These are phyloP conservation scores for Alternaria novae-zelandiae DNA, from an alignment of 2,329 filamentous ascomycete species.

Conservation along the genomic window DNA sequence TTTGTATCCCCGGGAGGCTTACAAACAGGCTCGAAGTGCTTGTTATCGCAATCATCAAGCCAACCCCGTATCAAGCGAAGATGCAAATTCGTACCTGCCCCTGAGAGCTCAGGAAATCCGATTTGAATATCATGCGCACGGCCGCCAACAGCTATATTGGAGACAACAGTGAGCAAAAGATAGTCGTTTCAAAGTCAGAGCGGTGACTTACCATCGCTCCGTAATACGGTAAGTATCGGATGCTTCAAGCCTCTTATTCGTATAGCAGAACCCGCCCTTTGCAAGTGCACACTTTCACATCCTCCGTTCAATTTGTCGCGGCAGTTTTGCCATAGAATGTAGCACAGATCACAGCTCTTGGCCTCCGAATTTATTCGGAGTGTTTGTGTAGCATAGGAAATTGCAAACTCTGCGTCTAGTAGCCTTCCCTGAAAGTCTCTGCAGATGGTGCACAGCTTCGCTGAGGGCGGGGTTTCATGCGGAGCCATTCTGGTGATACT, in stretches of 20 bases:
- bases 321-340: not conserved
- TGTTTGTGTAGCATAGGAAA: not conserved
- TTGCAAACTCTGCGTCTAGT: not conserved
- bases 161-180: too few relatives aligned
- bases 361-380: not conserved
- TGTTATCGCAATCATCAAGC: conserved; percentile 16
- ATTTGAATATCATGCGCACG: not conserved
- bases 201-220: not conserved
- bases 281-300: not conserved
- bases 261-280: not conserved
- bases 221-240: conserved; percentile 1
- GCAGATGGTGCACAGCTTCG: not conserved
- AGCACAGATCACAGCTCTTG: not conserved
- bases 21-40: conserved; percentile 1
- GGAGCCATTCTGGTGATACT: too few relatives aligned
- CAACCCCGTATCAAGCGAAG: conserved; percentile 9
- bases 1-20: not conserved
- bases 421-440: not conserved
- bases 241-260: not conserved
- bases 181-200: not conserved
- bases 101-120: conserved; percentile 12
- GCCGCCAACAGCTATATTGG: too few relatives aligned
- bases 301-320: not conserved
- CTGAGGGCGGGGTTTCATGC: too few relatives aligned
- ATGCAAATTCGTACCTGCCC: not conserved